Percentiles rank a stretch among this genome's conserved stretches.
phyloP scores from a whole-genome alignment of 371 early-diverging fungal species.

The Mortierella sp. region DNA sequence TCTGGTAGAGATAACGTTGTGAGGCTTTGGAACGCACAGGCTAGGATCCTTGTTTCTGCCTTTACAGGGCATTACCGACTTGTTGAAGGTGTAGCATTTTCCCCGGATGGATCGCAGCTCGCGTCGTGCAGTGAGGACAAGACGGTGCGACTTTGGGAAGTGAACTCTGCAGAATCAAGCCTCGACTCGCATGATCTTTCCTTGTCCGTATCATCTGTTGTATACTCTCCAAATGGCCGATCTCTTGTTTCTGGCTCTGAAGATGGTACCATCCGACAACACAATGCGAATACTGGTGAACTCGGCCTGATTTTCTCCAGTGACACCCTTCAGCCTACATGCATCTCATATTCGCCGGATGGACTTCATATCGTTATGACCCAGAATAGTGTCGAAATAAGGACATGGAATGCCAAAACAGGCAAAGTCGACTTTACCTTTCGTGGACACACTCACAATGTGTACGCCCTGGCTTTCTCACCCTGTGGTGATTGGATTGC shows the following conservation, averaged over 20 bases:
- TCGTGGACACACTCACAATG: not conserved
- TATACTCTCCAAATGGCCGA: not conserved
- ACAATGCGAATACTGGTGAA: not conserved
- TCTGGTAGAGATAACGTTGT: not conserved
- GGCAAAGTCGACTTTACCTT: not conserved
- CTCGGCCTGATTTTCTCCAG: not conserved
- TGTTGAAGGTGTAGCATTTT: not conserved
- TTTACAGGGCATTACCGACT: not conserved
- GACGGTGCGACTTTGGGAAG: not conserved
- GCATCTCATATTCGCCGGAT: not conserved
- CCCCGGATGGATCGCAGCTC: not conserved
- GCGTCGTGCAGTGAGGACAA: not conserved
- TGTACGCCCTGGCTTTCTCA: not conserved
- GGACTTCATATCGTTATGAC: not conserved
- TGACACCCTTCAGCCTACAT: too few species aligned
- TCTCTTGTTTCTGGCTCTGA: not conserved
- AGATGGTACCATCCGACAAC: not conserved
- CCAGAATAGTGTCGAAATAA: fast-evolving
- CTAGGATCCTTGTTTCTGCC: not conserved
- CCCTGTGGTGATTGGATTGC: constrained; percentile 7
- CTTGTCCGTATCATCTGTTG: not conserved
- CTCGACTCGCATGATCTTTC: not conserved
- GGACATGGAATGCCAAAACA: not conserved
- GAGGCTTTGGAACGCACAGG: not conserved
- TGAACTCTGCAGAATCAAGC: not conserved